Evolutionary conservation across 345 rosid genomes (phyloP).

Genomic region (Lepidium africanum): DNA sequence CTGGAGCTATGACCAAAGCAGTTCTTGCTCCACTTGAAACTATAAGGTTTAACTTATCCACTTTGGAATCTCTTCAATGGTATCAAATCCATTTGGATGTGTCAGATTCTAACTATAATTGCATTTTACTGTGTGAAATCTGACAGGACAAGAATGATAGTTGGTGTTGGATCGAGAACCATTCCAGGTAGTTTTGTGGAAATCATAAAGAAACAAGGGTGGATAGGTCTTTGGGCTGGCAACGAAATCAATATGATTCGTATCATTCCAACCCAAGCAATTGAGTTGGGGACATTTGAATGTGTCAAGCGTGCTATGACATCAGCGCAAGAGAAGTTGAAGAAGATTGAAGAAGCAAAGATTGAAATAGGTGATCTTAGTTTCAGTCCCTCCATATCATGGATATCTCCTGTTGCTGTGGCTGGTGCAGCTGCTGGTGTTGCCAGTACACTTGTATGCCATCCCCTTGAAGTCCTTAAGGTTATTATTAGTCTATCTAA

Average conservation of each 20-base stretch:
- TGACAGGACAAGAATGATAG: slow-evolving; percentile 93
- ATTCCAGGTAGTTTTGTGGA: slow-evolving; percentile 88
- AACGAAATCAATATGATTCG: slow-evolving; percentile 90
- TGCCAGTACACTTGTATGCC: slow-evolving; percentile 83
- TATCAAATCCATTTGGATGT: not conserved
- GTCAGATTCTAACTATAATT: not conserved
- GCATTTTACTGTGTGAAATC: slow-evolving; percentile 3
- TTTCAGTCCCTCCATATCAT: slow-evolving; percentile 54
- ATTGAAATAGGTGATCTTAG: slow-evolving; percentile 59
- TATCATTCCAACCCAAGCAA: slow-evolving; percentile 92
- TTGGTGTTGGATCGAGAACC: slow-evolving; percentile 87
- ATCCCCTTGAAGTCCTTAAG: slow-evolving; percentile 99
- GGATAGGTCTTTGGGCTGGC: slow-evolving; percentile 99
- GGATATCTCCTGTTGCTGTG: slow-evolving; percentile 91
- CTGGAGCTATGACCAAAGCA: slow-evolving; percentile 98
- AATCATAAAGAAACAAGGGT: slow-evolving; percentile 84
- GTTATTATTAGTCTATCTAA: slow-evolving; percentile 23
- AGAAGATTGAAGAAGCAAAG: slow-evolving; percentile 39
- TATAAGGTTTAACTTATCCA: slow-evolving; percentile 47
- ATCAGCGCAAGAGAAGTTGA: slow-evolving; percentile 63
- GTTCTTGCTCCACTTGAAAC: slow-evolving; percentile 98
- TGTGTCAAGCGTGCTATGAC: slow-evolving; percentile 79
- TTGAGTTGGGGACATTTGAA: slow-evolving; percentile 93
- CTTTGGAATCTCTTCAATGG: not conserved
- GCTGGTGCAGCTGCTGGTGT: slow-evolving; percentile 98